Conservation (phyloP, 345 rosid species). For the Eucalyptus marginata region DNA sequence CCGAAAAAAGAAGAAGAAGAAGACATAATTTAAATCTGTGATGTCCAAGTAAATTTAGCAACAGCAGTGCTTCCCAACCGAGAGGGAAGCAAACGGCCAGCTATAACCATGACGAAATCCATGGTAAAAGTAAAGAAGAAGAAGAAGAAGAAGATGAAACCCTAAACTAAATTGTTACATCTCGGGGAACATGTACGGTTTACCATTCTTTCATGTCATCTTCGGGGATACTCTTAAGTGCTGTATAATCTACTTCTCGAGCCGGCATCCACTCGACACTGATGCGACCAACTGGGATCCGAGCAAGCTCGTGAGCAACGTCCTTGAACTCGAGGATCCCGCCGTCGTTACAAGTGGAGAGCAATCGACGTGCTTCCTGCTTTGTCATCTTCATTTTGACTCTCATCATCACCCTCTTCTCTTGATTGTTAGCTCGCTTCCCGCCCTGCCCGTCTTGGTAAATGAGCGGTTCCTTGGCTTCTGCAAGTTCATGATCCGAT, state of each 20-base stretch:
- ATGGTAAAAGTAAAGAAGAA: neutral
- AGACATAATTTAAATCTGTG: neutral
- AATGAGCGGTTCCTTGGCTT: neutral
- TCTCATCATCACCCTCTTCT: conserved; percentile 11
- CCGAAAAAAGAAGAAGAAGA: neutral
- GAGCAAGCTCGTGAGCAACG: conserved; percentile 21
- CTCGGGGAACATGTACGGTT: neutral
- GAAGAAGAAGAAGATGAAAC: neutral
- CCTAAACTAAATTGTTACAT: neutral
- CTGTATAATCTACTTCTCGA: neutral
- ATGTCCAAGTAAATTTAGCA: neutral
- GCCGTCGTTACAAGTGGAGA: conserved; percentile 34
- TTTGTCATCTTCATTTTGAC: conserved; percentile 61
- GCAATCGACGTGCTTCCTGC: conserved; percentile 34
- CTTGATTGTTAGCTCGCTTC: neutral
- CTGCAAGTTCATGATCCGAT: neutral
- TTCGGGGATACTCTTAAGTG: conserved; percentile 16
- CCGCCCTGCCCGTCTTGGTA: neutral
- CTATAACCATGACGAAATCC: neutral
- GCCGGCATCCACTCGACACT: neutral
- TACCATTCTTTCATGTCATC: neutral
- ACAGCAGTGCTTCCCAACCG: neutral
- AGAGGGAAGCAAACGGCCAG: neutral
- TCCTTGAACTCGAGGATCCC: conserved; percentile 38
- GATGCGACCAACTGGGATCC: conserved; percentile 23